These are phyloP conservation scores for Adansonia digitata DNA, from an alignment of 345 rosid species.

Conservation along the genomic window DNA sequence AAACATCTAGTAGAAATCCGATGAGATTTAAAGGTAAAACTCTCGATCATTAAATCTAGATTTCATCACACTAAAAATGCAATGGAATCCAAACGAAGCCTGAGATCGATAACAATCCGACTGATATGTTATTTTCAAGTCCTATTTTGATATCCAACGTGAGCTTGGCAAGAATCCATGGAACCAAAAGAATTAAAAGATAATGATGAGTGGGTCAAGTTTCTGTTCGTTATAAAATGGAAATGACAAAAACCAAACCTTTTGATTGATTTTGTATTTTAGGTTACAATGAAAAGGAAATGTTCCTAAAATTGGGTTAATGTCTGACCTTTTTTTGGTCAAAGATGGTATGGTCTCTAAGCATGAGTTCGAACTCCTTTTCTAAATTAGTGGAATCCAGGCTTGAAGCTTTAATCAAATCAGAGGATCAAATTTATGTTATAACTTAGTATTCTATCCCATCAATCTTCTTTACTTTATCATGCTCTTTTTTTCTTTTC, in stretches of 20 bases:
- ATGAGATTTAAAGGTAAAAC: too few relatives aligned
- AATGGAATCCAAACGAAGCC: too few relatives aligned
- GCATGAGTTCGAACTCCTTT: background rate
- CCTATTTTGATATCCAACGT: too few relatives aligned
- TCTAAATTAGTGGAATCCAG: background rate
- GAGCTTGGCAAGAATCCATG: background rate
- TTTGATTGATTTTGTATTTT: constrained; percentile 1
- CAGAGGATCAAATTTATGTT: background rate
- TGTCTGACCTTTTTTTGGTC: background rate
- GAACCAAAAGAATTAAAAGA: background rate
- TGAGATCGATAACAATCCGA: too few relatives aligned
- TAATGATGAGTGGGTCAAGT: background rate
- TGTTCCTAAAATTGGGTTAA: background rate
- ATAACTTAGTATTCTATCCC: background rate
- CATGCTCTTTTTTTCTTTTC: background rate
- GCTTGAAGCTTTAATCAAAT: background rate
- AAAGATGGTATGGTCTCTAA: background rate
- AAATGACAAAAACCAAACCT: constrained; percentile 18
- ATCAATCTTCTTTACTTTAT: background rate
- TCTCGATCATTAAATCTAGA: too few relatives aligned
- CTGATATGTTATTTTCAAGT: too few relatives aligned
- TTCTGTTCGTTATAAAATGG: background rate
- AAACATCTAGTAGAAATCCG: too few relatives aligned
- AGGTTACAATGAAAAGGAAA: constrained; percentile 19
- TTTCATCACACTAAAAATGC: too few relatives aligned